Evolutionary conservation across 1,284 basidiomycete genomes (phyloP), one percentile per base, ranked within the genome.

Genomic region (Ganoderma sp.): DNA sequence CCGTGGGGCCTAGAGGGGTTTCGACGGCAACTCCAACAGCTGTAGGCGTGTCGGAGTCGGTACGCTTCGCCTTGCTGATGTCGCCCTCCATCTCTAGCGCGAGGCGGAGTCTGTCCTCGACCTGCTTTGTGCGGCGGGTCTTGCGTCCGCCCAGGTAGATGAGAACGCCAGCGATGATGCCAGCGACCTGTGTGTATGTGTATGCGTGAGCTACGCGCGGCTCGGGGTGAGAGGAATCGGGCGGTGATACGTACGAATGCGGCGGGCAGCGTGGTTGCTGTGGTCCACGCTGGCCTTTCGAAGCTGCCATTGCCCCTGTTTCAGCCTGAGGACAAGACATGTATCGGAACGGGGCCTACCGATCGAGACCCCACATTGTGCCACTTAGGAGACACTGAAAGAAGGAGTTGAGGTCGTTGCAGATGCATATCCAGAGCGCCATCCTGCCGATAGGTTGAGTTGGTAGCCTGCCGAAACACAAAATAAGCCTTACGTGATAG

Each of bases 341-440:
- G 37, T 39, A 39, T 39, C 37, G 17, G 42, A 43, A 43, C 17
- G 10, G 37, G 22, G 7, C 22, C 68, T 72, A 85, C 84, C 88
- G 81, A 75, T 91, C 87, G 75, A 96, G 78, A 2, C 90, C 86
- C 95, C 94, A 96, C 89, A 96, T 96, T 52, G 87, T 89, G 2
- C 87, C 91, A 73, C 92, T 93, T 14, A 94, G 81, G n/a, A 92
- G 84, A 67, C 84, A 81, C 85, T 95, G 94, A 78, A 95, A 95
- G 65, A 94, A 79, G 1, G 92, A 93, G 79, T 95, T 96, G 43
- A 89, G 87, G 75, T 94, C 92, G 78, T 91, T 93, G 67, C 93
- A 78, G 43, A 87, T 80, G 73, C 88, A 89, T 61, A 92, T 91
- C 71, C 84, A 78, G 56, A 90, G 82, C 32, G 87, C 90, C 68